These are phyloP conservation scores for Haplosporangium gracile DNA, from an alignment of 192 early-diverging fungal genomes.

Conservation along the genomic window DNA sequence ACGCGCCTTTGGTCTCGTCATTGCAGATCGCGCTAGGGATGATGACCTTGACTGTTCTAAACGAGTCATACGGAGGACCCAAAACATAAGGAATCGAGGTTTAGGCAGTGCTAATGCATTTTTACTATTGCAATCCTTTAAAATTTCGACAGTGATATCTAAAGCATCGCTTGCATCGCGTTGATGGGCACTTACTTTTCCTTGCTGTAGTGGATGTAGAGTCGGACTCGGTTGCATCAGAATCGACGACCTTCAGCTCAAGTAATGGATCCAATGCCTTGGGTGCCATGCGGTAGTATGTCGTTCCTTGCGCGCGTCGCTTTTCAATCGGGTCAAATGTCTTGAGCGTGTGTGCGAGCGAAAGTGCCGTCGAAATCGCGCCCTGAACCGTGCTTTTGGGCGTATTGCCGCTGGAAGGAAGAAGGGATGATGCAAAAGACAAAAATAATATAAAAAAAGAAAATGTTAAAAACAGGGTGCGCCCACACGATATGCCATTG, in stretches of 20 bases:
- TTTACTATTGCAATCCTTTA: not conserved
- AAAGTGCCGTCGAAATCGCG: slow-evolving; percentile 46
- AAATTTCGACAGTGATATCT: not conserved
- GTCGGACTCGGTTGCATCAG: slow-evolving; percentile 31
- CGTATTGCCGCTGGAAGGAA: slow-evolving; percentile 27
- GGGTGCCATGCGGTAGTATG: slow-evolving; percentile 47
- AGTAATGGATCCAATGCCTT: slow-evolving; percentile 30
- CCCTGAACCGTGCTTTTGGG: slow-evolving; percentile 41
- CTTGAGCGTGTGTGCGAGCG: slow-evolving; percentile 12
- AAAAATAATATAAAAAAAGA: not conserved
- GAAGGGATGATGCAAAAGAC: not conserved
- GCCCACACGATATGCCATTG: not conserved
- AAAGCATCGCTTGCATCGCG: no score
- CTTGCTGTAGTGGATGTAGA: not conserved
- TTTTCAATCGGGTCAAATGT: slow-evolving; percentile 53
- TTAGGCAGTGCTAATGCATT: not conserved
- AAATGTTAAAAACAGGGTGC: not conserved
- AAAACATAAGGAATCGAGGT: not conserved
- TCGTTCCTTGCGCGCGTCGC: slow-evolving; percentile 26
- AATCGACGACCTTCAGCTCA: not conserved
- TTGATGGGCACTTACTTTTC: not conserved
- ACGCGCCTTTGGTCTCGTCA: not conserved
- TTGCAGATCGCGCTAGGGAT: not conserved
- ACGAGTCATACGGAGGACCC: not conserved
- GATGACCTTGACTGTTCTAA: not conserved